Conservation (phyloP, 768 basidiomycete genomes). For the Cubamyces sp. region DNA sequence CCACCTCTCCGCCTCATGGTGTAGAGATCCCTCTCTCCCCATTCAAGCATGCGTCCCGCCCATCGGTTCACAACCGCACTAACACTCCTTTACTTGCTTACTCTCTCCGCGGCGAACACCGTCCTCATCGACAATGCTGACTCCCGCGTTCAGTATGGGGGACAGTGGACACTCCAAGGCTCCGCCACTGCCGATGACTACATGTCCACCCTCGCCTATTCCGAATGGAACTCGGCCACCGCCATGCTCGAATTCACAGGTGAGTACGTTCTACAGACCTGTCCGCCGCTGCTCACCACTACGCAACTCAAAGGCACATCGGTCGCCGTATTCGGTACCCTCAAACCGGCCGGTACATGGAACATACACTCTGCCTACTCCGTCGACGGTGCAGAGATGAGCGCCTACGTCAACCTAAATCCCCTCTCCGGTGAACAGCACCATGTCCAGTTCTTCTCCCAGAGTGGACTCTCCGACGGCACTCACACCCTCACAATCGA, state of each 20-base stretch:
- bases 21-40: not conserved
- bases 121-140: not conserved
- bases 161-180: not conserved
- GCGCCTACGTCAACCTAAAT: not conserved
- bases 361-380: constrained; percentile 5
- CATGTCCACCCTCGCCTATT: not conserved
- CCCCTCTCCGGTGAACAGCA: not conserved
- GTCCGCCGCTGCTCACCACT: not conserved
- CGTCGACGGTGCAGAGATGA: not conserved
- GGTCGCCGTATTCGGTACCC: constrained; percentile 6
- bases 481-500: not conserved
- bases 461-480: not conserved
- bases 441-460: not conserved
- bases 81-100: not conserved
- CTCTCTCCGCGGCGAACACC: not conserved
- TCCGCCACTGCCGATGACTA: not conserved
- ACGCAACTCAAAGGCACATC: not conserved
- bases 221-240: not conserved
- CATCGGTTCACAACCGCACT: not conserved
- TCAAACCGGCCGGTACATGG: constrained; percentile 6
- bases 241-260: constrained; percentile 1
- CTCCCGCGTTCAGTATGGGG: not conserved
- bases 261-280: not conserved
- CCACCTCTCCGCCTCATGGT: not conserved
- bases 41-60: not conserved